These are phyloP conservation scores for Populus ilicifolia DNA, from an alignment of 345 rosid species.

Conservation along the genomic window DNA sequence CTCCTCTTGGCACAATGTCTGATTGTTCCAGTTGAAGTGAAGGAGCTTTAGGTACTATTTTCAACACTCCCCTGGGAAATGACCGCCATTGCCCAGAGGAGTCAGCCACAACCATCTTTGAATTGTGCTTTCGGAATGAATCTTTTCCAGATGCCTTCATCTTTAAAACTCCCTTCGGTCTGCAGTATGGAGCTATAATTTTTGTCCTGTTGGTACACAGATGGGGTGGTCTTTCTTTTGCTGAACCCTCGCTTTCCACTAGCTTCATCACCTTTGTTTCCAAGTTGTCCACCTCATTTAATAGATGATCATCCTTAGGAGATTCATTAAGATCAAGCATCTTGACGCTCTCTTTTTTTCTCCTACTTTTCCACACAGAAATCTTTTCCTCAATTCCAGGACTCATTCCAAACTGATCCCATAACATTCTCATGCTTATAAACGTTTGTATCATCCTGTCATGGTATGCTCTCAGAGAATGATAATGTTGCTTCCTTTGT, in stretches of 20 bases:
- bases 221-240: conserved; percentile 16
- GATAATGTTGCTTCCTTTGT: conserved; percentile 44
- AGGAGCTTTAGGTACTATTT: conserved; percentile 45
- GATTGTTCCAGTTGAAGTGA: conserved; percentile 28
- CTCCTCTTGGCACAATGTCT: conserved; percentile 26
- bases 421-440: conserved; percentile 40
- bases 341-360: conserved; percentile 29
- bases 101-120: conserved; percentile 22
- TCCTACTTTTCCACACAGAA: conserved; percentile 42
- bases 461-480: conserved; percentile 49
- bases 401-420: conserved; percentile 37
- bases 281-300: conserved; percentile 27
- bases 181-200: conserved; percentile 22
- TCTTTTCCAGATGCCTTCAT: conserved; percentile 31
- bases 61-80: conserved; percentile 56
- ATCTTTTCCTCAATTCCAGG: conserved; percentile 36
- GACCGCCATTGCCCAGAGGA: conserved; percentile 23
- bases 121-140: conserved; percentile 25
- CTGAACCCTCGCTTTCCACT: conserved; percentile 18
- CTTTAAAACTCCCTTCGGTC: conserved; percentile 41
- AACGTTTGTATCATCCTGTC: conserved; percentile 40
- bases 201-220: conserved; percentile 26
- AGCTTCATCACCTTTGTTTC: conserved; percentile 30
- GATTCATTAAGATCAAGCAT: conserved; percentile 55
- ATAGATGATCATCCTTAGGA: conserved; percentile 38